Conservation (phyloP, 2,329 filamentous ascomycete species). For the Clonostachys chloroleuca region DNA sequence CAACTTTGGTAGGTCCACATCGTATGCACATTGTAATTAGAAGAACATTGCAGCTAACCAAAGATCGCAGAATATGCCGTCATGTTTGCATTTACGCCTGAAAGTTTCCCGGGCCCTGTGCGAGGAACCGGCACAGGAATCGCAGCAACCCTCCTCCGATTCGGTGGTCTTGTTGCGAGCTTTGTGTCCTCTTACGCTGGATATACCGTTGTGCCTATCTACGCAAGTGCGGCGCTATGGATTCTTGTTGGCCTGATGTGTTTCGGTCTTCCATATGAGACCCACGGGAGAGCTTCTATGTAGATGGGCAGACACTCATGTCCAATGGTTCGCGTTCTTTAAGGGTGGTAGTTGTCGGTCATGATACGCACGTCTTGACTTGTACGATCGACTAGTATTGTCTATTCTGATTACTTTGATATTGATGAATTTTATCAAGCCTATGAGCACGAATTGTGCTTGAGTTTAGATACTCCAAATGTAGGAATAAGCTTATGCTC, state of each 20-base stretch:
- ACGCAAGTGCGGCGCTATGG: conserved; percentile 37
- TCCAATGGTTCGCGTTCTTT: too few relatives aligned
- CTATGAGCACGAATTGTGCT: too few relatives aligned
- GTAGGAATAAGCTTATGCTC: too few relatives aligned
- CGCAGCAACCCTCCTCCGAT: conserved; percentile 28
- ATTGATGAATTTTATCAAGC: too few relatives aligned
- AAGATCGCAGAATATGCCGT: conserved; percentile 9
- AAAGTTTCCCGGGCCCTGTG: conserved; percentile 48
- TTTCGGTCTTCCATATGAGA: conserved; percentile 37
- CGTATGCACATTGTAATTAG: not conserved
- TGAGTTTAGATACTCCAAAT: too few relatives aligned
- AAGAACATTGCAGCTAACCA: not conserved
- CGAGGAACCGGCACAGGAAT: conserved; percentile 47
- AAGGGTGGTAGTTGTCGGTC: too few relatives aligned
- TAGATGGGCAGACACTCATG: conserved; percentile 2
- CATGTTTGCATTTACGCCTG: conserved; percentile 40
- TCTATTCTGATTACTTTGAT: too few relatives aligned
- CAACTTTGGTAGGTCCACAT: conserved; percentile 21
- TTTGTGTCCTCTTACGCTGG: conserved; percentile 35
- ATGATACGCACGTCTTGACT: too few relatives aligned
- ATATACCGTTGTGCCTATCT: conserved; percentile 36
- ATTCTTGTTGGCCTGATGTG: conserved; percentile 32
- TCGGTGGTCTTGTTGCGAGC: conserved; percentile 32
- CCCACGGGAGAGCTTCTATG: conserved; percentile 27
- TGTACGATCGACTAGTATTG: too few relatives aligned